A percentile compares a stretch with the other conserved stretches of the same genome.
Conservation (phyloP, 1,139 yeast species). For the Trichomonascaceae sp. region DNA sequence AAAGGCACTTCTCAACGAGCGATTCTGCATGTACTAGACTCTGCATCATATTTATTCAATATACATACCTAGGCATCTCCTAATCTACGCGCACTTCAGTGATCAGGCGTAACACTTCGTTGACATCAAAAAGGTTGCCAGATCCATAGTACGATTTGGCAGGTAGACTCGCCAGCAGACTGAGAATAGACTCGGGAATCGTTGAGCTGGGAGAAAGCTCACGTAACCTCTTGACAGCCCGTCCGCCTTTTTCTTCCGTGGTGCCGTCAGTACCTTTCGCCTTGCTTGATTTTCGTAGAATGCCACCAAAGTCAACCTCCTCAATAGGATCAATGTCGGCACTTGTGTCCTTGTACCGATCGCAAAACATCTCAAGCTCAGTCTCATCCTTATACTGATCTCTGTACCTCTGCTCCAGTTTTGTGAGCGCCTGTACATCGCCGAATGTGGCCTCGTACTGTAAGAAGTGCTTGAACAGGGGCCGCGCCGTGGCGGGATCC, state of each 20-base stretch:
- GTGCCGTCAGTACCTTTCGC: background rate
- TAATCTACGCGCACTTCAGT: constrained; percentile 11
- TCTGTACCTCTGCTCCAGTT: constrained; percentile 53
- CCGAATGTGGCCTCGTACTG: constrained; percentile 46
- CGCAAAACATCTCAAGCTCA: constrained; percentile 17
- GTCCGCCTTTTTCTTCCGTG: constrained; percentile 1
- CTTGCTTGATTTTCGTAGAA: background rate
- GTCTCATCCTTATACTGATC: constrained; percentile 46
- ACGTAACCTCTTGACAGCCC: constrained; percentile 8
- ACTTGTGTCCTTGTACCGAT: constrained; percentile 31
- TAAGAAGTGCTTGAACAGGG: constrained; percentile 36
- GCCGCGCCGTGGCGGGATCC: constrained; percentile 24
- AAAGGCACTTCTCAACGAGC: background rate
- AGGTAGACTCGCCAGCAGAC: constrained; percentile 15
- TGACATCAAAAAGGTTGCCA: constrained; percentile 19
- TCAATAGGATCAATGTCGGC: constrained; percentile 37
- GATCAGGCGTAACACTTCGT: constrained; percentile 12
- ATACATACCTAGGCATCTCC: no score
- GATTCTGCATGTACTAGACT: constrained; percentile 1
- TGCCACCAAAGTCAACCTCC: constrained; percentile 27
- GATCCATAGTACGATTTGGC: constrained; percentile 19
- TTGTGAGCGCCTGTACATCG: constrained; percentile 52
- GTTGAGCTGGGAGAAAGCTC: constrained; percentile 5
- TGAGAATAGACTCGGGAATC: constrained; percentile 15
- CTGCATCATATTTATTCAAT: no score